Conservation (phyloP, 2,329 filamentous ascomycete genomes). For the Parascedosporium putredinis region DNA sequence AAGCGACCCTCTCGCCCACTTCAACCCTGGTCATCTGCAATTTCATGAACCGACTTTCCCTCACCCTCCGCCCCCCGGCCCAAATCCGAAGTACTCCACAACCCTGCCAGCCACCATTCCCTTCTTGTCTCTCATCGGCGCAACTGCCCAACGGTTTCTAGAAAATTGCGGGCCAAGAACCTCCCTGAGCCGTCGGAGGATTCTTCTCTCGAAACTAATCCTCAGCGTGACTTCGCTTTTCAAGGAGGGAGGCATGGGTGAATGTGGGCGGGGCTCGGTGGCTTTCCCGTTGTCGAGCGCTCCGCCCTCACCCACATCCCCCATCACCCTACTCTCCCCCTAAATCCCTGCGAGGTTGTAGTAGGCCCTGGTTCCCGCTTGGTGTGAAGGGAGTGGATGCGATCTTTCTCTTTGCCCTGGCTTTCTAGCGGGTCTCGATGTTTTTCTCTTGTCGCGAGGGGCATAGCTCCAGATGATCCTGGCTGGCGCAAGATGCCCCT, state of each 20-base stretch:
- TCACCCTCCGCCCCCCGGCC: neutral
- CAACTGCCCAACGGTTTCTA: slow-evolving; percentile 36
- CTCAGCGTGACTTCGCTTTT: neutral
- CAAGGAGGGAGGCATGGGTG: neutral
- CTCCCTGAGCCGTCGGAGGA: slow-evolving; percentile 31
- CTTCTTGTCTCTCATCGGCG: slow-evolving; percentile 25
- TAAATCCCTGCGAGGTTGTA: neutral
- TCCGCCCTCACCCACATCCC: neutral
- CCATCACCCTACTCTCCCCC: neutral
- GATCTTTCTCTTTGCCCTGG: too few species aligned
- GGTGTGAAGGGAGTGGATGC: too few species aligned
- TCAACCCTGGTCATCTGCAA: slow-evolving; percentile 26
- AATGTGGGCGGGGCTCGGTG: slow-evolving; percentile 2
- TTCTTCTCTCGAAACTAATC: slow-evolving; percentile 23
- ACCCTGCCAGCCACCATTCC: slow-evolving; percentile 24
- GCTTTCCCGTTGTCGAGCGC: slow-evolving; percentile 5
- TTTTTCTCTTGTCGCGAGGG: too few species aligned
- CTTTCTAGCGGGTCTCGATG: too few species aligned
- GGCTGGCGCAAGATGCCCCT: neutral
- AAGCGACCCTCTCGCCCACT: slow-evolving; percentile 4
- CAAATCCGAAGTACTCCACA: neutral
- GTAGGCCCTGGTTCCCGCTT: too few species aligned
- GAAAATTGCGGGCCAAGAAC: slow-evolving; percentile 32
- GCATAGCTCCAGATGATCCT: too few species aligned
- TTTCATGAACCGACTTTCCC: slow-evolving; percentile 35